phyloP scores from a whole-genome alignment of 139 green algal genomes.

The Coccomyxa sp. region DNA sequence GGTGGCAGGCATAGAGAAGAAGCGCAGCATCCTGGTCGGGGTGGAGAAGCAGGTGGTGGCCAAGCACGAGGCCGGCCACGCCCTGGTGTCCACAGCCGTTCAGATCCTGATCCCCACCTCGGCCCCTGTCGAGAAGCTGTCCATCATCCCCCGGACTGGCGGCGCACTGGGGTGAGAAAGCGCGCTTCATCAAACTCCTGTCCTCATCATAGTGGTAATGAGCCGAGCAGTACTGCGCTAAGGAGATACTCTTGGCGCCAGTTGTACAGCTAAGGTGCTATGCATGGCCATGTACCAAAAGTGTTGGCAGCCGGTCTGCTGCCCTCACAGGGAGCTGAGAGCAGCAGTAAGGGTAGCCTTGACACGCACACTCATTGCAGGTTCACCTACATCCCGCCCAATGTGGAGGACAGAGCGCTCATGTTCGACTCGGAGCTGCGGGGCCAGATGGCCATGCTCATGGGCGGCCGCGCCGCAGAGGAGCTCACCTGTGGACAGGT shows the following conservation, averaged over 20 bases:
- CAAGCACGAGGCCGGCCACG: slow-evolving; percentile 87
- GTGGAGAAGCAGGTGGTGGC: slow-evolving; percentile 85
- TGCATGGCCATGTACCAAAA: no score
- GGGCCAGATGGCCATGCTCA: slow-evolving; percentile 80
- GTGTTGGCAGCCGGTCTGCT: no score
- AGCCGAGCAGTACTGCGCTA: no score
- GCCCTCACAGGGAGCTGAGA: no score
- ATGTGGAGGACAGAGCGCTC: slow-evolving; percentile 75
- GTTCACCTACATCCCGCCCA: slow-evolving; percentile 70
- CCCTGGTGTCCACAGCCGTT: slow-evolving; percentile 78
- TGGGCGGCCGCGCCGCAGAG: slow-evolving; percentile 88
- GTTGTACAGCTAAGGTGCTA: no score
- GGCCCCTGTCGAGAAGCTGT: slow-evolving; percentile 60
- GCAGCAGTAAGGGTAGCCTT: neutral
- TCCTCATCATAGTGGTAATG: no score
- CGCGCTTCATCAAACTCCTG: no score
- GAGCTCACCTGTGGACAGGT: slow-evolving; percentile 57
- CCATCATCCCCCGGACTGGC: slow-evolving; percentile 81
- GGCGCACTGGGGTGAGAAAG: slow-evolving; percentile 73
- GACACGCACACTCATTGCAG: neutral
- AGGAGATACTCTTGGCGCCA: no score
- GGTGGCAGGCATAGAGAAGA: slow-evolving; percentile 93
- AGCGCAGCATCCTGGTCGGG: slow-evolving; percentile 65
- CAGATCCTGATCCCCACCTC: slow-evolving; percentile 52
- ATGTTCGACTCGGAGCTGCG: slow-evolving; percentile 88